Evolutionary conservation across 139 green algal genomes (phyloP).

Genomic region (Auxenochlorella protothecoides): DNA sequence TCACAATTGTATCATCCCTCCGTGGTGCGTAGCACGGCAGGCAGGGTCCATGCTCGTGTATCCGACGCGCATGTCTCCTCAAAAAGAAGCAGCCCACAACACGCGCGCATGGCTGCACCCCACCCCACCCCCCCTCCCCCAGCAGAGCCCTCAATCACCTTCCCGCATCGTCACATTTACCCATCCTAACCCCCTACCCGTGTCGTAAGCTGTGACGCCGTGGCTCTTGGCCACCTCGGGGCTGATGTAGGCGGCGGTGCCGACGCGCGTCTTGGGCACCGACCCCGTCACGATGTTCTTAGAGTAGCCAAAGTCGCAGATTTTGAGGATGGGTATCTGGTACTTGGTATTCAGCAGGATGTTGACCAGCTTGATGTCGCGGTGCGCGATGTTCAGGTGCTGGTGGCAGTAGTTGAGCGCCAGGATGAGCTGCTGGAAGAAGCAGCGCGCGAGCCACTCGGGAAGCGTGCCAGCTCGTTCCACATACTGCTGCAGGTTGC

Average conservation of each 20-base stretch:
- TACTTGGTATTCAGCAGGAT: conserved; percentile 42
- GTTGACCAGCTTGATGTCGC: conserved; percentile 61
- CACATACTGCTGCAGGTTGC: conserved; percentile 41
- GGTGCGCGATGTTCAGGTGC: conserved; percentile 38
- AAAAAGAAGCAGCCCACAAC: too few species aligned
- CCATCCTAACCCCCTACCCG: not conserved
- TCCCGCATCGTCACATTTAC: too few species aligned
- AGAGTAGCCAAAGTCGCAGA: conserved; percentile 60
- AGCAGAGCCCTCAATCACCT: too few species aligned
- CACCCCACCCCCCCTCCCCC: too few species aligned
- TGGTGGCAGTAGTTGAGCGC: conserved; percentile 50
- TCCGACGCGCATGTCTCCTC: too few species aligned
- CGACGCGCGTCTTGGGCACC: conserved; percentile 36
- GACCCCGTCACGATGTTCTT: conserved; percentile 35
- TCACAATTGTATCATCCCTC: too few species aligned
- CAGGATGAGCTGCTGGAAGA: conserved; percentile 57
- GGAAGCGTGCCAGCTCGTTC: conserved; percentile 15
- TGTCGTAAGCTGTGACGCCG: conserved; percentile 24
- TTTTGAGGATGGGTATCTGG: conserved; percentile 43
- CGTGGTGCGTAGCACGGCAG: too few species aligned
- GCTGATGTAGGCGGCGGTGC: conserved; percentile 33
- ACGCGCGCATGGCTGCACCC: too few species aligned
- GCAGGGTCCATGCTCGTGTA: too few species aligned
- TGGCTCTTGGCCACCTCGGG: conserved; percentile 23
- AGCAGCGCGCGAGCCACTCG: conserved; percentile 42